Evolutionary conservation across 1,284 basidiomycete genomes (phyloP).

Genomic region (Chondrostereum purpureum): DNA sequence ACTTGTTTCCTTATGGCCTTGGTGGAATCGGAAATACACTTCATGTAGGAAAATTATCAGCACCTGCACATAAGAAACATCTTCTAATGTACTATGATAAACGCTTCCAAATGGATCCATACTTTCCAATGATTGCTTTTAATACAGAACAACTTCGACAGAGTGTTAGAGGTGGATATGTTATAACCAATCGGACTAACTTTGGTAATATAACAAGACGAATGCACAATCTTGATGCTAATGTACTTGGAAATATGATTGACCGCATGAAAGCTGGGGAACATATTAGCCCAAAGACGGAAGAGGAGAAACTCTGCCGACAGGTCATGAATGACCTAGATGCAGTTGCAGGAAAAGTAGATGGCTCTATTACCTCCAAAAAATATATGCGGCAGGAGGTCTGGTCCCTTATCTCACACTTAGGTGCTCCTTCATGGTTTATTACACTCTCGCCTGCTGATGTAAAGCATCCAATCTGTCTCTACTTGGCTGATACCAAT

Average conservation of each 20-base stretch:
- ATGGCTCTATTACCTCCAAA: neutral
- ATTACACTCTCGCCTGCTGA: conserved; percentile 16
- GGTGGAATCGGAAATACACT: too few relatives aligned
- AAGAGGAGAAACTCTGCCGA: conserved; percentile 10
- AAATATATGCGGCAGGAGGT: neutral
- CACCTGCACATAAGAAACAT: neutral
- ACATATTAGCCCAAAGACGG: conserved; percentile 14
- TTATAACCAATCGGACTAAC: neutral
- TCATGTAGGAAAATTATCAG: neutral
- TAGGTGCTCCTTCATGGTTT: conserved; percentile 28
- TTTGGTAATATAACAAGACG: neutral
- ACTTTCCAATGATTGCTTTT: neutral
- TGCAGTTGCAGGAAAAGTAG: conserved; percentile 20
- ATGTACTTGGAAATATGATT: neutral
- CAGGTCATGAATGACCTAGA: neutral
- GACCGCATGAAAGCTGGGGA: too few relatives aligned
- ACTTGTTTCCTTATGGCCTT: too few relatives aligned
- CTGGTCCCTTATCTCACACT: conserved; percentile 7
- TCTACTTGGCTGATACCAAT: neutral
- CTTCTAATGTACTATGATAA: conserved; percentile 1
- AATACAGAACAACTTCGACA: neutral
- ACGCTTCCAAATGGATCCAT: neutral
- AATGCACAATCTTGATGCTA: neutral
- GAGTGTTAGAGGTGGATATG: neutral
- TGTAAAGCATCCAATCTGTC: neutral